Percentiles rank a stretch among this genome's conserved stretches.
phyloP scores from a whole-genome alignment of 2,329 filamentous ascomycete species.

The Cordyceps cicadae region DNA sequence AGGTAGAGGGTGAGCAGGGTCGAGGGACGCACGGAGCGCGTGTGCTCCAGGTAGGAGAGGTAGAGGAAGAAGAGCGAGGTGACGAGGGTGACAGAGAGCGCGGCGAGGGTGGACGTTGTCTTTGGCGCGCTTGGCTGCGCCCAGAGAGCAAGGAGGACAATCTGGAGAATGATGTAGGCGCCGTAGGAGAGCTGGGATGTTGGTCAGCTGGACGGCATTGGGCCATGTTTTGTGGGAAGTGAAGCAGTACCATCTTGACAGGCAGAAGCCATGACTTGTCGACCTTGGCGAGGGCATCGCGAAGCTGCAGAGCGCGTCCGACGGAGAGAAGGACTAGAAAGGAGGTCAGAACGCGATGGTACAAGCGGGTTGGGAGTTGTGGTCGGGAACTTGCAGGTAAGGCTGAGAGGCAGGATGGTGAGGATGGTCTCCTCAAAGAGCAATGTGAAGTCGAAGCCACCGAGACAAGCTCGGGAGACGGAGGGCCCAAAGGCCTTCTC shows the following conservation, averaged over 20 bases:
- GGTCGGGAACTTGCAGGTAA: constrained; percentile 12
- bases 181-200: constrained; percentile 1
- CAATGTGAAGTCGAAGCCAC: constrained; percentile 23
- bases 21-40: constrained; percentile 24
- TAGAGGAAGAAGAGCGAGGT: constrained; percentile 13
- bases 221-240: not conserved
- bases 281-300: constrained; percentile 1
- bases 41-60: constrained; percentile 26
- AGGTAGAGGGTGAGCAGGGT: constrained; percentile 24
- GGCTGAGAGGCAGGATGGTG: constrained; percentile 16
- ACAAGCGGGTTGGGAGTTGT: too few species aligned
- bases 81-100: constrained; percentile 14
- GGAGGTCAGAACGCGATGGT: not conserved
- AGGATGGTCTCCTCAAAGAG: constrained; percentile 22
- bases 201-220: not conserved
- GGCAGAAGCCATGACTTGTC: constrained; percentile 6
- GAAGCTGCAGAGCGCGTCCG: constrained; percentile 12
- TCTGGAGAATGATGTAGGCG: constrained; percentile 8
- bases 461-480: constrained; percentile 16
- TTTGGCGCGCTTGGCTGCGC: constrained; percentile 9
- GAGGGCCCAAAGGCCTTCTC: constrained; percentile 15
- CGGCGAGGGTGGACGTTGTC: constrained; percentile 15
- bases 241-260: not conserved
- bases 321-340: not conserved
- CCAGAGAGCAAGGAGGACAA: constrained; percentile 17